Base-by-base conservation (phyloP, 192 early-diverging fungal species). In the Pecoramyces ruminantium region DNA sequence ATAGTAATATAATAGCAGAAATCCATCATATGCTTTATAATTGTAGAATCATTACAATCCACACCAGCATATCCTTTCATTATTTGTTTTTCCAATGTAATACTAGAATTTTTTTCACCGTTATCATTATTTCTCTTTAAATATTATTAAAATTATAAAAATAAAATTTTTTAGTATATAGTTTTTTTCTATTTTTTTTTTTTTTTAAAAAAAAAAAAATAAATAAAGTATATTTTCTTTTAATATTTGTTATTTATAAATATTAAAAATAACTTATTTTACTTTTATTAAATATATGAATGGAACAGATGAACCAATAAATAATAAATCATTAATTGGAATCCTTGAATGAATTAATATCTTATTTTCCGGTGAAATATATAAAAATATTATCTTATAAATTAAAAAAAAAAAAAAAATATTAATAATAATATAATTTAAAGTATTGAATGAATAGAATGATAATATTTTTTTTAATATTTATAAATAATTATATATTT, bases 1-100 rank as follows among this genome's bases (percentile, higher is more conserved):
- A 82, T 79, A 39, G 87, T 84, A 8, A 90, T 79, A 80, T 87
- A 83, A 77, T 80, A 89, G 79, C 86, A 82, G 79, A 90, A 90
- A 29, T 90, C 87, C 21, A 84, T 81, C 77, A 90, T 87, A 0
- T 85, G 83, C 12, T 82, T 79, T n/a, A 90, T 38, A 21, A 83
- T 80, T 21, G 29, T 67, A 29, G 79, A 21, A 51, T 51, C 42
- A 51, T 51, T 51, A 51, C 42, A 51, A 51, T 51, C 42, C 17
- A 51, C 18, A 21, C 42, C 42, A 21, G 42, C 2, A 51, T 51
- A 51, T 51, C 42, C 42, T 51, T 51, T 51, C 42, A 51, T 51
- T 21, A 51, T 51, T 51, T 51, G 42, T 51, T 51, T 51, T 4
- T 51, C 42, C 21, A 51, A 51, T 51, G 21, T 18, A 51, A 51